Evolutionary conservation across 345 rosid genomes (phyloP), one percentile per base, ranked within the genome.

Genomic region (Noccaea bulbosa): DNA sequence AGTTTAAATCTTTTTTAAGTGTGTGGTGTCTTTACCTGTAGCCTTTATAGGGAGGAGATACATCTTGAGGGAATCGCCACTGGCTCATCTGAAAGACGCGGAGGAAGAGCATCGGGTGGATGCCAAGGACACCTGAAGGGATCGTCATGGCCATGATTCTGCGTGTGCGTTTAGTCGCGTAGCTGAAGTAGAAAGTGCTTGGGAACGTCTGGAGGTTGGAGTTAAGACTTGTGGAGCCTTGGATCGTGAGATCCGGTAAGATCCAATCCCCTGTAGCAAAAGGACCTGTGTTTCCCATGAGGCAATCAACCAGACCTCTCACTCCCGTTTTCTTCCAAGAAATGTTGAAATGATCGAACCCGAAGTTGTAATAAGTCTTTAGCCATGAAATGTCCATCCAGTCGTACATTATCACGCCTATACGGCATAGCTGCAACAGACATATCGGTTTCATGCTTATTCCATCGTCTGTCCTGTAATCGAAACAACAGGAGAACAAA

Each of bases 241-340:
- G 97, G 58, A 95, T 86, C 0, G 99, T 89, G 33, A 95, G 93
- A 73, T 95, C 99, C 1, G 99, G 97, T 43, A 95, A 93, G 64
- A 95, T 88, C 99, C 99, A 95, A 74, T 95, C 99, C 8, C 86
- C 92, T 0, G 94, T 75, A 47, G 91, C 87, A 43, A 92, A 87
- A 32, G 99, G 99, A 44, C 99, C 98, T 4, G 87, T 59, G 77
- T 87, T 89, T 51, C 99, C 98, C 71, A 92, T 38, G 0, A 95
- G 87, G 68, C 87, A 86, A 75, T 90, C 86, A 24, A 85, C 65
- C 0, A 95, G 87, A 72, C 98, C 97, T 78, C 80, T 63, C 54
- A 92, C 38, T 3, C 99, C 96, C 0, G 75, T 40, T 79, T 90
- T 86, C 85, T 63, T 92, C 95, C 98, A 83, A 0, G 96, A 82